Base-by-base conservation (phyloP, 345 rosid species). In the Lepidium aucheri region DNA sequence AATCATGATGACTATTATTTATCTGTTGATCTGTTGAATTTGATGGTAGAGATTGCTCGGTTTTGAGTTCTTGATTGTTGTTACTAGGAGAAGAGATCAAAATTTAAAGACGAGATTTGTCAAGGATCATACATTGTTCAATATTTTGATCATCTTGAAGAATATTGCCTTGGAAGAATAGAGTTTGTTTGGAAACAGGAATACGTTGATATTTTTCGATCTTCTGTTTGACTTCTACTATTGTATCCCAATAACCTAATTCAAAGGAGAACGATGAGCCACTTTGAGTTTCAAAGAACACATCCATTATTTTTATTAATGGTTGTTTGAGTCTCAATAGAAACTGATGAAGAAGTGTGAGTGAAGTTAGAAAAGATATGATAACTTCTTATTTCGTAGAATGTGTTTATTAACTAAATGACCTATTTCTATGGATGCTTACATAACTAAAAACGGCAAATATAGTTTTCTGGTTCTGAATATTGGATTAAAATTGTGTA, bases 191-290 rank as follows among this genome's bases (percentile, higher is more conserved):
- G 16, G 65, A 39, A 4, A 82, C 32, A 18, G 89, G 84, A 3
- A 87, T 77, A 8, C 76, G 65, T 13, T 79, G 87, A 80, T 73
- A 80, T 57, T 78, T 85, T 5, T 80, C 76, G 13, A 93, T 76
- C 68, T 86, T 84, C 46, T 79, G 77, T 72, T 90, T 90, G 84
- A 90, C 87, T 54, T 86, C 92, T 1, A 80, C 70, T 17, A 90
- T 83, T 0, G 92, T 82, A 38, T 90, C 95, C 16, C 81, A 87
- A 73, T 68, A 87, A 38, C 95, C 88, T 17, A 90, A 53, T 82
- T 90, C 92, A 54, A 90, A 83, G 56, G 80, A 60, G 80, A 90
- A 87, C 1, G 80, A 63, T 38, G 50, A 68, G 26, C 85, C 87
- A 59, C 59, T 62, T 16, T 74, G 81, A 30, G 79, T 68, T 46